Evolutionary conservation across 1,139 yeast species (phyloP), one percentile per base, ranked within the genome.

Genomic region (Candida sp.): DNA sequence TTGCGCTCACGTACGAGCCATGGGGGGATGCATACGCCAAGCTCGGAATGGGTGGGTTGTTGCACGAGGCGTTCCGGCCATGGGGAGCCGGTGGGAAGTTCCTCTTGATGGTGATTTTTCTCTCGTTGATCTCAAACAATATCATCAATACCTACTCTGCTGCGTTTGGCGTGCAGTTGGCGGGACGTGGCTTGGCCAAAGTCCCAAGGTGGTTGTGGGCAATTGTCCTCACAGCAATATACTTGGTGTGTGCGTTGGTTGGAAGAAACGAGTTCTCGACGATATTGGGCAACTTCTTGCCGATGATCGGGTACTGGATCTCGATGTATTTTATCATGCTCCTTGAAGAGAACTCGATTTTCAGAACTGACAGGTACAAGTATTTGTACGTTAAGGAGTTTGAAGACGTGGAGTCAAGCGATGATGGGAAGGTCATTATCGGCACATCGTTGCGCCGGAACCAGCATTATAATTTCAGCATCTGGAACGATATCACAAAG

Each of bases 301-400:
- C 98, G 7, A 91, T 92, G 97, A 83, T 92, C 54, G 97, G 97
- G 1, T 92, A 92, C 70, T 92, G 98, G 98, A 82, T 90, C 49
- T 85, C 94, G 49, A 90, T 92, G 73, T 92, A 91, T 68, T 84
- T 88, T 61, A 81, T 84, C 28, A 69, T 91, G 48, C 69, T 91
- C 44, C 56, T 90, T 3, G 93, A 90, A 61, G 98, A 92, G 64
- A 90, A 90, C 61, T 51, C 80, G 5, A 78, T 91, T 23, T 91
- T 91, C 70, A 80, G 97, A 64, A 78, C 85, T 2, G 67, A 73
- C 38, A 63, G 72, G 42, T 77, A 84, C 54, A 63, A 71, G 37
- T 75, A 78, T 54, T 65, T 86, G 45, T 88, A 74, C 66, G 75
- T 77, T 6, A 73, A 73, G 52, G 94, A 88, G 58, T 81, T 85